Evolutionary conservation across 2,329 filamentous ascomycete genomes (phyloP).

Genomic region (Ophiostoma tasmaniense): DNA sequence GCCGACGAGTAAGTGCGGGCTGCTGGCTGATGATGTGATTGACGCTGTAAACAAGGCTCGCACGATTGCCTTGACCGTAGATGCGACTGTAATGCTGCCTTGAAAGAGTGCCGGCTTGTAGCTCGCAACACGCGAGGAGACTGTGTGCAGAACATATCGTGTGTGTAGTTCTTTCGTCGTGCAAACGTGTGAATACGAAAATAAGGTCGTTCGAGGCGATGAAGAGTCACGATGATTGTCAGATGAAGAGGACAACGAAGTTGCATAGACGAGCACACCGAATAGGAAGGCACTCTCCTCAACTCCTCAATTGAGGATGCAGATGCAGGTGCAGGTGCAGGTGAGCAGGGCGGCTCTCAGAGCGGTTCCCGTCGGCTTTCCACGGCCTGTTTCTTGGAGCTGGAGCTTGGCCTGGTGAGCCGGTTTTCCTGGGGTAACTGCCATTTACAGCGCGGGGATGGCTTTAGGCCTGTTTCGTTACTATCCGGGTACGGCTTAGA

Average conservation of each 20-base stretch:
- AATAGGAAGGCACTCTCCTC: slow-evolving; percentile 1
- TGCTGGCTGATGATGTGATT: background rate
- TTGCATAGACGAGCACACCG: background rate
- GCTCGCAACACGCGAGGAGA: background rate
- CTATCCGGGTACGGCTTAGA: background rate
- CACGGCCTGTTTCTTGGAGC: background rate
- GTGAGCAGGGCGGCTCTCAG: background rate
- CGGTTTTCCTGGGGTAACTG: background rate
- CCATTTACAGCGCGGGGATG: background rate
- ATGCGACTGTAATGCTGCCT: background rate
- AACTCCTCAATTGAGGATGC: background rate
- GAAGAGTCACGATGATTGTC: background rate
- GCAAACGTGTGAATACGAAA: background rate
- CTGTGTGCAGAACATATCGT: background rate
- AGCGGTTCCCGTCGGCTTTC: slow-evolving; percentile 9
- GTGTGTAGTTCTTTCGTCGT: background rate
- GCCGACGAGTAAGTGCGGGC: slow-evolving; percentile 42
- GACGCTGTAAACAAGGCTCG: background rate
- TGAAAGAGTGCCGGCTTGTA: background rate
- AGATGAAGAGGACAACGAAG: background rate
- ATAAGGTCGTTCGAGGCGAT: background rate
- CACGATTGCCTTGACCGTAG: background rate
- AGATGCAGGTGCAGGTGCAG: background rate
- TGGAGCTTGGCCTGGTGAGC: background rate
- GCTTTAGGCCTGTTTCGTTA: slow-evolving; percentile 1